phyloP scores from a whole-genome alignment of 768 basidiomycete species.

The Boletellus sp. region DNA sequence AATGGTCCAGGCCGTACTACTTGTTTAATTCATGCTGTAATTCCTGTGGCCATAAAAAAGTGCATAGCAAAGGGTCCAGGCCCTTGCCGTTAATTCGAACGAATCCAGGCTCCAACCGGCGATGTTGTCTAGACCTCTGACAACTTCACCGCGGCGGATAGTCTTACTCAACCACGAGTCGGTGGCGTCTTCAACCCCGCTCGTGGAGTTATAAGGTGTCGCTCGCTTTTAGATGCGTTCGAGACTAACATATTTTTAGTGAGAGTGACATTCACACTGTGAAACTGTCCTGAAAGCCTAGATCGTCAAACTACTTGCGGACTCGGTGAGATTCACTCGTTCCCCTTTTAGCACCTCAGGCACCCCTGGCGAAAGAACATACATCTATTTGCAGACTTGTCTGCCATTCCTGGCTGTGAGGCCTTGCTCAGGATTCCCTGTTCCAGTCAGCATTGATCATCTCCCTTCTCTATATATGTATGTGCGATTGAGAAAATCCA shows the following conservation, averaged over 20 bases:
- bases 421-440: not conserved
- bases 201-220: not conserved
- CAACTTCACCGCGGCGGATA: not conserved
- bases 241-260: not conserved
- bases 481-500: not conserved
- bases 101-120: not conserved
- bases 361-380: too few relatives aligned
- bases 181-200: not conserved
- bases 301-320: not conserved
- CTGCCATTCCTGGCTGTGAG: not conserved
- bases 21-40: not conserved
- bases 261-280: not conserved
- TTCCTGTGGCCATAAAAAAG: not conserved
- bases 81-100: not conserved
- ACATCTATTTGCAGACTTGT: too few relatives aligned
- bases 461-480: constrained; percentile 9
- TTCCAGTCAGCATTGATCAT: not conserved
- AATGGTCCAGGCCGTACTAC: constrained; percentile 9
- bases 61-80: constrained; percentile 7
- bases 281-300: constrained; percentile 4
- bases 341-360: too few relatives aligned
- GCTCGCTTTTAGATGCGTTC: not conserved
- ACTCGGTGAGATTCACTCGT: not conserved
- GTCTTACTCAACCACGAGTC: not conserved
- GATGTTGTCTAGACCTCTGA: constrained; percentile 11